Base-by-base conservation (phyloP, 257 asterid species). In the Osmanthus fragrans region DNA sequence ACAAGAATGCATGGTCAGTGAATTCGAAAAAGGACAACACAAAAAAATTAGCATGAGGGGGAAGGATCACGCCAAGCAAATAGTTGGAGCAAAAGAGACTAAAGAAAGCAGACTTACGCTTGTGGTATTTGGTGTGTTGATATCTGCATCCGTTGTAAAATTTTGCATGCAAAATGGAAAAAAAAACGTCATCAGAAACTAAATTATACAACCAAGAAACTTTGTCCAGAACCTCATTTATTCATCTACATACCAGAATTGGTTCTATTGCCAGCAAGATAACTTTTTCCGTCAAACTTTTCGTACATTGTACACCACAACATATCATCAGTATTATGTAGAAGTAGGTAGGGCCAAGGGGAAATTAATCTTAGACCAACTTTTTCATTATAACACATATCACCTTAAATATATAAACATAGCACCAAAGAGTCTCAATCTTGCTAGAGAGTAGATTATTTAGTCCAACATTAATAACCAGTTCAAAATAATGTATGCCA, bases 71-170 rank as follows among this genome's bases (percentile, higher is more conserved):
- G 51, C 74, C 72, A 11, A 36, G 21, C 69, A 75, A 45, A 73
- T 29, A 69, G 47, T 71, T 74, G 58, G 32, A 18, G 63, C 71
- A 64, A 47, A 81, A 60, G 73, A 67, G 63, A 70, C n/a, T 13
- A 75, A 68, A 85, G 77, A 73, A 78, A 82, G 68, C 34, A 54
- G 72, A 89, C 99, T 93, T 88, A 96, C 98, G 98, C 84, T 95
- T 95, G 89, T 95, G 99, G 87, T 95, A 95, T 86, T 93, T 95
- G 77, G 99, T 95, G 80, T 93, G 97, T 80, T 95, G 99, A 88
- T 96, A 96, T 85, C 99, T 93, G 96, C 86, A 67, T 76, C 76
- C 78, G 67, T 81, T 34, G 84, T 60, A 84, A 75, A 74, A 74
- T 80, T 63, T 23, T 63, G 77, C 91, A 88, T 87, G 92, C 86